phyloP scores from a whole-genome alignment of 2,329 filamentous ascomycete genomes.

The Eurotiales sp. region DNA sequence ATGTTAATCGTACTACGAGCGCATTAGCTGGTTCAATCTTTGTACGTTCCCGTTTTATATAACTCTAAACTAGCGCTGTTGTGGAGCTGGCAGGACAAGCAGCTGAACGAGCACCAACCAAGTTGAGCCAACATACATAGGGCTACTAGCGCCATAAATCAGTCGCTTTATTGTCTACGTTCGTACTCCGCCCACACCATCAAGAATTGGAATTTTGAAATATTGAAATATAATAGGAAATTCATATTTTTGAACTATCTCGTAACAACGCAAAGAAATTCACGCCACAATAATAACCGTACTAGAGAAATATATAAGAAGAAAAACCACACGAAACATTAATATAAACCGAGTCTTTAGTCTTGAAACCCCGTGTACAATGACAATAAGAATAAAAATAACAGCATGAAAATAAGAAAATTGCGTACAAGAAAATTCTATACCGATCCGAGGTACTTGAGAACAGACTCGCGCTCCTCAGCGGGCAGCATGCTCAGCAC shows the following conservation, averaged over 20 bases:
- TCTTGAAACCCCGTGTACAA: not conserved
- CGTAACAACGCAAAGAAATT: slow-evolving; percentile 7
- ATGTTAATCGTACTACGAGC: too few relatives aligned
- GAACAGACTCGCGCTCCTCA: slow-evolving; percentile 78
- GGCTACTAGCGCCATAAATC: too few relatives aligned
- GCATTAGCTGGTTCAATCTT: too few relatives aligned
- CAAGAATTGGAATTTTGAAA: too few relatives aligned
- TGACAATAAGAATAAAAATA: slow-evolving; percentile 1
- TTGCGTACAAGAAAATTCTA: slow-evolving; percentile 16
- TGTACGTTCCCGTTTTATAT: too few relatives aligned
- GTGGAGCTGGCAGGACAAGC: too few relatives aligned
- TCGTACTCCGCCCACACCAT: too few relatives aligned
- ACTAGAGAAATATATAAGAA: not conserved
- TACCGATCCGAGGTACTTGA: slow-evolving; percentile 50
- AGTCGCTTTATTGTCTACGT: too few relatives aligned
- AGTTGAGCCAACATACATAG: too few relatives aligned
- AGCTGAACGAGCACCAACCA: too few relatives aligned
- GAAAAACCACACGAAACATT: not conserved
- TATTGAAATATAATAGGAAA: slow-evolving; percentile 8
- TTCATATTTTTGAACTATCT: slow-evolving; percentile 12
- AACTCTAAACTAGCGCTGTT: too few relatives aligned
- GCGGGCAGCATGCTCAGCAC: slow-evolving; percentile 83
- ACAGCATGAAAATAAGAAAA: not conserved
- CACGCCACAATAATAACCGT: not conserved
- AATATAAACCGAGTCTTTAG: not conserved